phyloP scores from a whole-genome alignment of 2,329 filamentous ascomycete genomes.

The Botryotinia globosa region DNA sequence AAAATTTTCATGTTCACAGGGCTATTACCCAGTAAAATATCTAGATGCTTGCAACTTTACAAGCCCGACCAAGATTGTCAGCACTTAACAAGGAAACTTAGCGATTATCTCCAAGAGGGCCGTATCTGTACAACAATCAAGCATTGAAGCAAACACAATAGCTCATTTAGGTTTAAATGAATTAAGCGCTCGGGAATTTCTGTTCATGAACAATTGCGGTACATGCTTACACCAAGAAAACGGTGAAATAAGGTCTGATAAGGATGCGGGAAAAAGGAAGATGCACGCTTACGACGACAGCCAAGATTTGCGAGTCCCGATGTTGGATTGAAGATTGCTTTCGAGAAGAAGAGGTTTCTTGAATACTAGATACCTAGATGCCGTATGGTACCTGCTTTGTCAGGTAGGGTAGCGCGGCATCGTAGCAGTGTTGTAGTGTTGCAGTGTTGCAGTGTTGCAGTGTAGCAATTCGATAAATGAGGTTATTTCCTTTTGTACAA shows the following conservation, averaged over 20 bases:
- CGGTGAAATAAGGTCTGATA: too few species aligned
- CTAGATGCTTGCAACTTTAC: neutral
- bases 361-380: neutral
- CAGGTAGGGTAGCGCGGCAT: neutral
- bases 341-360: neutral
- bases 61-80: neutral
- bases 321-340: neutral
- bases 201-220: neutral
- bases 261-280: constrained; percentile 2
- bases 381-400: constrained; percentile 1
- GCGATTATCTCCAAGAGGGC: neutral
- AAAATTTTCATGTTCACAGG: neutral
- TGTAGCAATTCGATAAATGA: neutral
- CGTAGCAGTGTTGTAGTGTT: neutral
- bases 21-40: constrained; percentile 2
- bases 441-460: neutral
- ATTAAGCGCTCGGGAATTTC: constrained; percentile 14
- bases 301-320: neutral
- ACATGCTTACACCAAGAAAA: neutral
- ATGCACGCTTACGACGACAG: neutral
- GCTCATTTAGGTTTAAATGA: constrained; percentile 2
- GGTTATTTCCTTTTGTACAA: neutral
- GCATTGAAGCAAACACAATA: neutral
- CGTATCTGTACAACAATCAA: neutral
- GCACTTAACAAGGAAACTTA: neutral